Base-by-base conservation (phyloP, 495 filamentous ascomycete genomes). In the Penicillium atrosanguineum region DNA sequence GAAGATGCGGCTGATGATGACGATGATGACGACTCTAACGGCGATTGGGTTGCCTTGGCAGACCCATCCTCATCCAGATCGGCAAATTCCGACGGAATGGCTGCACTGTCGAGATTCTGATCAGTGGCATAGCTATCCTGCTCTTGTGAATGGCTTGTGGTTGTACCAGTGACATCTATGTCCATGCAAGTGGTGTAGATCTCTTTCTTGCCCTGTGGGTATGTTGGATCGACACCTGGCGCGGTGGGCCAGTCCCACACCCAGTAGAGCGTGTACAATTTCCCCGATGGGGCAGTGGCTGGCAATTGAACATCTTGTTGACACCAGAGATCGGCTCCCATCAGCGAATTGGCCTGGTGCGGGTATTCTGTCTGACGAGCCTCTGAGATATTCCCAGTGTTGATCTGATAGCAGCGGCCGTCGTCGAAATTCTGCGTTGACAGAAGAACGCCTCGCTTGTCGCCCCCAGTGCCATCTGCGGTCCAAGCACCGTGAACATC, bases 211-310 rank as follows among this genome's bases (percentile, higher is more conserved):
- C 79, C 79, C 0, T 79, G 62, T 3, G 80, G 79, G 14, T 77
- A 63, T 31, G 46, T 69, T 42, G 70, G 77, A 60, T 79, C 76
- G 20, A 52, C 63, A 12, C 63, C 65, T 14, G 79, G 68, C 12
- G 67, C 68, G 0, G 82, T 86, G 4, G 87, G 85, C 90, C 90
- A 97, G 57, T 95, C 85, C 91, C 91, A 96, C 5, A 95, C 84
- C 91, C 91, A 97, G 71, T 96, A 92, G 38, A 94, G 66, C 0
- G 90, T 90, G 55, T 87, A 86, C 2, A 75, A 64, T 26, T 77
- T 79, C 18, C 86, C 83, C 14, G 65, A 58, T 4, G 71, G 59
- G 21, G 76, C 63, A 55, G 85, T 78, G 3, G 63, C 53, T 4
- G 91, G 91, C 36, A 97, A 69, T 39, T 79, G 69, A 38, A 95